Percentiles rank a stretch among this genome's conserved stretches.
Evolutionary conservation across 805 yeast species (phyloP).

Genomic region (Ogataea dorogensis): DNA sequence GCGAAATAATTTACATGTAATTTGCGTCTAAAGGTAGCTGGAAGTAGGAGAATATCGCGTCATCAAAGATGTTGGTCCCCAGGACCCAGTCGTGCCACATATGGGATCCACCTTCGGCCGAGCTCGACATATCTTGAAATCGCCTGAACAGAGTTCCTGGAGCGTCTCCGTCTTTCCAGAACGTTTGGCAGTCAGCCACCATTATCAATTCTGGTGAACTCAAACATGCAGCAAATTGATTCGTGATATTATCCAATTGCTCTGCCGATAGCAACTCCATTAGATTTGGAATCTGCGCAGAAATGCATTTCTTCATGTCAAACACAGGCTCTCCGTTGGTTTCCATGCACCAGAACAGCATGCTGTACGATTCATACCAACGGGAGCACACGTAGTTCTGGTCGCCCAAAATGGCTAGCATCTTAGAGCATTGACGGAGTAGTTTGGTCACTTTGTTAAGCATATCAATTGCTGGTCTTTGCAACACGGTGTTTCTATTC

Average conservation of each 20-base stretch:
- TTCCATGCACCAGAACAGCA: slow-evolving; percentile 18
- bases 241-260: slow-evolving; percentile 3
- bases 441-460: slow-evolving; percentile 1
- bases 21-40: slow-evolving; percentile 5
- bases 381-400: slow-evolving; percentile 20
- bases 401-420: slow-evolving; percentile 20
- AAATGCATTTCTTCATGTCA: slow-evolving; percentile 8
- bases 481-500: slow-evolving; percentile 1
- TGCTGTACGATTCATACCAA: slow-evolving; percentile 10
- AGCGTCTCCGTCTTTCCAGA: slow-evolving; percentile 5
- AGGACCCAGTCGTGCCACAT: slow-evolving; percentile 21
- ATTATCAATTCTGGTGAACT: background rate
- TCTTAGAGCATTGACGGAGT: slow-evolving; percentile 14
- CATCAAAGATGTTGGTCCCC: slow-evolving; percentile 14
- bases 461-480: background rate
- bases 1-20: slow-evolving; percentile 4
- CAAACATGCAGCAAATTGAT: slow-evolving; percentile 4
- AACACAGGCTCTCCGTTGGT: slow-evolving; percentile 19
- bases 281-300: slow-evolving; percentile 6
- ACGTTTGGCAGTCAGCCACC: slow-evolving; percentile 1
- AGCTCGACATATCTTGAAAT: background rate
- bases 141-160: slow-evolving; percentile 3
- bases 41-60: slow-evolving; percentile 4
- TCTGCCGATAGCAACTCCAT: slow-evolving; percentile 3
- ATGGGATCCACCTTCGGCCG: background rate